Evolutionary conservation across 164 flowering plant species (phyloP), one percentile per base, ranked within the genome.

Genomic region (Buxus sempervirens): DNA sequence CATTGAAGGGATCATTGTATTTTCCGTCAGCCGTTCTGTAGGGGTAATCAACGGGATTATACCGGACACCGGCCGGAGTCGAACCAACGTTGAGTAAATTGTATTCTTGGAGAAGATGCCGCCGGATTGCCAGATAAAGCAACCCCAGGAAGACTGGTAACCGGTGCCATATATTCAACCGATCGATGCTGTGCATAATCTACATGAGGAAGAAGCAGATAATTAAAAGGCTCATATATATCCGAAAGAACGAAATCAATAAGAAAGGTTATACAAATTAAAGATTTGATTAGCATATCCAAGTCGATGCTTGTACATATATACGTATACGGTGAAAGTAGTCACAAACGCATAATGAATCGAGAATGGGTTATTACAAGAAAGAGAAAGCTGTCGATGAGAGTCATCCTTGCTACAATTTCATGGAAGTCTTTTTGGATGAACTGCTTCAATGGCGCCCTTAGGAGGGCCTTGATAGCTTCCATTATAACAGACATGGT

Each of bases 61-160:
- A 78, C 25, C 72, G 55, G 9, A 67, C 58, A 0, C 77, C 79
- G 6, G 24, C n/a, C 0, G 77, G 80, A 12, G 75, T 70, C 6
- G 20, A 45, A 6, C 86, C 86, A 12, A 83, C 86, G 32, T 75
- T 74, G 18, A 80, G 48, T n/a, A 83, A 70, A 56, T 80, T 82
- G 70, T 80, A 82, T 32, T 69, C 48, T 23, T 76, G 60, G 62
- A 76, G 82, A 57, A 82, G 73, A 42, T 64, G 82, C 16, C 85
- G 71, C 8, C 85, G 69, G 0, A 73, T 64, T 18, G 56, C 81
- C 38, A 83, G 66, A 64, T 83, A 83, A 19, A 60, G 10, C 41
- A 80, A 51, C 45, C 83, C 86, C 56, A 83, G 41, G 18, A 80
- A 38, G 57, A 83, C 86, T 9, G 86, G 86, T 25, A 83, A 58